Conservation (phyloP, 1,284 basidiomycete species). For the Rhodotorula sp. region DNA sequence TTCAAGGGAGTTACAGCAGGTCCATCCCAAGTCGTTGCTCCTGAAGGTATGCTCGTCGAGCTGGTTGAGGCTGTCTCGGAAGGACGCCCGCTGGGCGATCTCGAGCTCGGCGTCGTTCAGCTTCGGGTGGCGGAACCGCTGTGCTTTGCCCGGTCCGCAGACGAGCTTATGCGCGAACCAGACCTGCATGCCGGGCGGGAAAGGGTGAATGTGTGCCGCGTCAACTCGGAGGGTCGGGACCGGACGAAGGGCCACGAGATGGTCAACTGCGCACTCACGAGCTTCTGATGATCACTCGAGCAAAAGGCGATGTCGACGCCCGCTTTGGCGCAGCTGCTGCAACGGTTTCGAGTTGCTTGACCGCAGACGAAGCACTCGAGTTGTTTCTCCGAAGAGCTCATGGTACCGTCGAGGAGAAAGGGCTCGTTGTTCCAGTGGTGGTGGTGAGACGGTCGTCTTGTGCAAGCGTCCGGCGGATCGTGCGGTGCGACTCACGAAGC, state of each 20-base stretch:
- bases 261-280: background rate
- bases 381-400: background rate
- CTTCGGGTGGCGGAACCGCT: background rate
- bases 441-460: no score
- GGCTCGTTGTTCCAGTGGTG: background rate
- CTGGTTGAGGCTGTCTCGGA: no score
- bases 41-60: no score
- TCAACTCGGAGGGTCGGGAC: no score
- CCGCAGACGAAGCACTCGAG: constrained; percentile 5
- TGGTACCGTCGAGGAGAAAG: background rate
- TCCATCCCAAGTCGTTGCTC: no score
- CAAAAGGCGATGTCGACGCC: background rate
- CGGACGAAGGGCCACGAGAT: no score
- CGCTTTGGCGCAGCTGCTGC: background rate
- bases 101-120: background rate
- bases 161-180: background rate
- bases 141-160: background rate
- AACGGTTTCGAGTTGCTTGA: background rate
- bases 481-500: no score
- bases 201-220: no score
- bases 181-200: background rate
- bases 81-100: background rate
- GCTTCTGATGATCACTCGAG: background rate
- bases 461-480: no score
- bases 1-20: no score